Conservation (phyloP, 768 basidiomycete genomes). For the Gautieria morchelliformis region DNA sequence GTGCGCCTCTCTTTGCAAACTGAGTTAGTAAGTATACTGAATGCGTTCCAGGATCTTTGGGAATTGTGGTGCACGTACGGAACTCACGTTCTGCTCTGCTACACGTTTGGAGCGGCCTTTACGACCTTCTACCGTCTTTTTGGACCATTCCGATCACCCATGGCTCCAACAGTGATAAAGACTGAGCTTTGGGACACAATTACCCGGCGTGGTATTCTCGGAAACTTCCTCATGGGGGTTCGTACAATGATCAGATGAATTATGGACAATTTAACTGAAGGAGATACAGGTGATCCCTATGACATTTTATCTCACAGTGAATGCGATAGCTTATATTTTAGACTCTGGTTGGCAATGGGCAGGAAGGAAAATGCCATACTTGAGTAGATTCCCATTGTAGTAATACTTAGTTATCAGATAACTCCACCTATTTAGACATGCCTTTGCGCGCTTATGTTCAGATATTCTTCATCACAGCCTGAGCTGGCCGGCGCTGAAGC, state of each 20-base stretch:
- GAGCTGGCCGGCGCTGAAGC: no score
- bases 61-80: conserved; percentile 27
- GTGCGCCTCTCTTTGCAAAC: conserved; percentile 2
- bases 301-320: conserved; percentile 31
- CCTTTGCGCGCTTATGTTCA: not conserved
- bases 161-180: conserved; percentile 35
- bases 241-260: not conserved
- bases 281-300: conserved; percentile 31
- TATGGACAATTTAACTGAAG: no score
- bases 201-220: conserved; percentile 39
- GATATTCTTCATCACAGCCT: no score
- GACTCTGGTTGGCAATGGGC: conserved; percentile 12
- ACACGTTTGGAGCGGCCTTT: conserved; percentile 50
- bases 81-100: not conserved
- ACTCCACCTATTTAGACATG: not conserved
- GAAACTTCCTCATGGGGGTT: conserved; percentile 47
- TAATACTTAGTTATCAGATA: no score
- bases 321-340: conserved; percentile 13
- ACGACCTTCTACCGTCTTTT: conserved; percentile 48
- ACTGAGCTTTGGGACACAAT: conserved; percentile 57
- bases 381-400: not conserved
- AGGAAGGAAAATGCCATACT: not conserved
- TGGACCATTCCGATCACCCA: conserved; percentile 37
- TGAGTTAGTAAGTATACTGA: not conserved
- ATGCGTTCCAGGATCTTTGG: conserved; percentile 20